Base-by-base conservation (phyloP, 805 yeast genomes). In the Sugiyamaella floridensis region DNA sequence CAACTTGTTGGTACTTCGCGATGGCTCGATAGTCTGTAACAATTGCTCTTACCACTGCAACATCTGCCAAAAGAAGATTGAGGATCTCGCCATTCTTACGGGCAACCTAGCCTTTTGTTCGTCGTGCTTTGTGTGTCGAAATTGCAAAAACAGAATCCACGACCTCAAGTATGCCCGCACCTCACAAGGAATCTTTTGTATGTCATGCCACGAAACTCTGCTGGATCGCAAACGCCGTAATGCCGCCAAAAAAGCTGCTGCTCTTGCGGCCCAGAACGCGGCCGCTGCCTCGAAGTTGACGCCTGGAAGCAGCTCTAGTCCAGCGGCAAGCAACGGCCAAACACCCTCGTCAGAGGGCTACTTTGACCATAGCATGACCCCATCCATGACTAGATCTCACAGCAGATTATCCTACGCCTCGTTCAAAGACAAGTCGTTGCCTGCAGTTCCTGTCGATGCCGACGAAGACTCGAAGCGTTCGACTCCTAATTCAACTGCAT, bases 101-200 rank as follows among this genome's bases (percentile, higher is more conserved):
- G 96, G 97, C 22, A 95, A 93, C 60, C 92, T 87, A 65, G 97
- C 98, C 2, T 93, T 88, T 67, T 93, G 98, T 67, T 81, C 95
- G 8, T 76, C 77, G 48, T 92, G 99, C 68, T 93, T 92, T 72
- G 82, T 82, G 62, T 92, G 99, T 68, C 80, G 92, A 48, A 83
- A 87, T 60, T 92, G 99, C 72, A 83, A 85, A 66, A 79, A 79
- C 56, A 83, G 84, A 53, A 92, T 92, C 56, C 95, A 86, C 63
- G 96, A 92, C 69, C 72, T 90, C 58, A 77, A 89, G 59, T 93
- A 93, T 67, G 97, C 97, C 14, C 78, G 96, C 64, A 92, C 97
- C 0, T 83, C 90, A 43, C 90, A 86, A 63, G 98, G 98, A 0
- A 73, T 92, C 45, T 90, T 89, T 65, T 92, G 99, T 69, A 88